Base-by-base conservation (phyloP, 2,329 filamentous ascomycete genomes). In the Ophiocordyceps unilateralis region DNA sequence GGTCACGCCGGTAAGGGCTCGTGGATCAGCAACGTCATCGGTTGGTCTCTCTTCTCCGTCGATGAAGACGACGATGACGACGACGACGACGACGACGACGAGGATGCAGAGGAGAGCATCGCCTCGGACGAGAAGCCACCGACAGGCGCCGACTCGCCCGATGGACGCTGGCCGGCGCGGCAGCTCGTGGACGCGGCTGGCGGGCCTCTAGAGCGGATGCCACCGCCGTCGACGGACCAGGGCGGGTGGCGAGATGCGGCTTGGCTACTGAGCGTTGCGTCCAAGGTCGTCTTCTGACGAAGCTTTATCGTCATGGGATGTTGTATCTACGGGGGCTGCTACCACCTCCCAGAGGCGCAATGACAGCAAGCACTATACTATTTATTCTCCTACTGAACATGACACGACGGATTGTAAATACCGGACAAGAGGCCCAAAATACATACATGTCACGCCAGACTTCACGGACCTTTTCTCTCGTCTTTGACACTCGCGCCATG, bases 161-260 rank as follows among this genome's bases (percentile, higher is more conserved):
- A 20, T 36, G 55, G 59, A 26, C 51, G 54, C 11, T 61, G 57
- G 45, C 60, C 61, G 30, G 54, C 53, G 21, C 54, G 58, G 32
- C 58, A 63, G 41, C 58, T 63, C 22, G 65, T 65, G 48, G 65
- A 64, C 38, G 55, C 66, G 42, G 57, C 62, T 3, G 61, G 55
- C 24, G 44, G 56, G n/a, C 55, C 63, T 0, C 63, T 68, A 40
- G 68, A 72, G 41, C 58, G 58, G 10, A 60, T 77, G 54, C 72
- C 54, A 26, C 62, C 66, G 10, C 62, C 63, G 41, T 67, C 67
- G 37, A 61, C 66, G 9, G 68, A 79, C 42, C 69, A 74, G 38
- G 75, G 74, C 15, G 70, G 70, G 9, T 81, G 77, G 78, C 68
- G 73, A 45, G 78, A 82, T 57, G 78, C 76, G 22, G 76, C 76